These are phyloP conservation scores for Hanseniaspora taiwanica DNA, from an alignment of 805 yeast genomes.

Conservation along the genomic window DNA sequence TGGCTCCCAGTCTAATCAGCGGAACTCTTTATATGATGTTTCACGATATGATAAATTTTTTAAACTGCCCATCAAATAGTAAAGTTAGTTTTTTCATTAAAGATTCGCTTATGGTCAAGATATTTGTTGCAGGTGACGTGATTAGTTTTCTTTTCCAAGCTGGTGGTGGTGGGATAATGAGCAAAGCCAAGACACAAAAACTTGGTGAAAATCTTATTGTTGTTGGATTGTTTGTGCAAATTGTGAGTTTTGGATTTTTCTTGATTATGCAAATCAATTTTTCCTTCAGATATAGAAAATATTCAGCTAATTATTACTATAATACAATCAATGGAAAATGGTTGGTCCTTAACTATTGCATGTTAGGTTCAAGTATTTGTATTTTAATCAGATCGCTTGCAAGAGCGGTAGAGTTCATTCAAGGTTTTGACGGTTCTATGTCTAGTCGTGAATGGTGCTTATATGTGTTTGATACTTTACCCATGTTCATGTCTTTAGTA, in stretches of 20 bases:
- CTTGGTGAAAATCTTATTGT: constrained; percentile 16
- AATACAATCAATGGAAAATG: constrained; percentile 4
- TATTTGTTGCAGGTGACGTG: constrained; percentile 23
- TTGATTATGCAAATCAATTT: neutral
- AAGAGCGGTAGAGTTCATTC: constrained; percentile 19
- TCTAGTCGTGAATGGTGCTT: constrained; percentile 17
- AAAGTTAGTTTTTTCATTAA: constrained; percentile 8
- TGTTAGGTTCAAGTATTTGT: constrained; percentile 9
- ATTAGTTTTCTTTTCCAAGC: constrained; percentile 20
- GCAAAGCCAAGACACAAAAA: constrained; percentile 1
- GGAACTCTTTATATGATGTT: constrained; percentile 23
- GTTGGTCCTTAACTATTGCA: constrained; percentile 8
- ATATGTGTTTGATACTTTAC: constrained; percentile 18
- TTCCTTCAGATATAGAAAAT: constrained; percentile 1
- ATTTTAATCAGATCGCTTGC: constrained; percentile 22
- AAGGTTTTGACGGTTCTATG: constrained; percentile 20
- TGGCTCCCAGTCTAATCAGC: constrained; percentile 22
- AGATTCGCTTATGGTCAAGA: constrained; percentile 13
- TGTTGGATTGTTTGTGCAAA: constrained; percentile 22
- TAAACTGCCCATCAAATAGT: constrained; percentile 7
- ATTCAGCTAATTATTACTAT: neutral
- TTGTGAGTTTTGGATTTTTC: constrained; percentile 20
- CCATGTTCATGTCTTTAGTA: neutral
- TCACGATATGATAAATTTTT: constrained; percentile 13
- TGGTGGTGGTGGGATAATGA: constrained; percentile 22